These are phyloP conservation scores for Oenanthe javanica DNA, from an alignment of 140 eudicot genomes.

Conservation along the genomic window DNA sequence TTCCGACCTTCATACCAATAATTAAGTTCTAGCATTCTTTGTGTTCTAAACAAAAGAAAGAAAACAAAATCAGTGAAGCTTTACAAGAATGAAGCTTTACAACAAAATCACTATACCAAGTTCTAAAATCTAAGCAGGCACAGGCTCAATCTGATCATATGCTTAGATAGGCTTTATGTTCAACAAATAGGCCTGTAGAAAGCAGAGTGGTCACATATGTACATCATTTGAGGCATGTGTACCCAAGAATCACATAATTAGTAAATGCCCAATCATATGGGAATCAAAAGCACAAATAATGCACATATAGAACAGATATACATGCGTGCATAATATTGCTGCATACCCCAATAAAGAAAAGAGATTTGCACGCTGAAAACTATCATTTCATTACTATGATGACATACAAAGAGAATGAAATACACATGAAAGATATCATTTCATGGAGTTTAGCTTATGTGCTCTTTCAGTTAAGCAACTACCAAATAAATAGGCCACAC, in stretches of 20 bases:
- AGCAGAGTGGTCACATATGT: not conserved
- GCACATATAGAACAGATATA: not conserved
- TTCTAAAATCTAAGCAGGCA: not conserved
- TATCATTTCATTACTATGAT: not conserved
- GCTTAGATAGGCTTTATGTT: no score
- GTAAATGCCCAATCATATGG: not conserved
- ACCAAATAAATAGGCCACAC: not conserved
- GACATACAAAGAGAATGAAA: not conserved
- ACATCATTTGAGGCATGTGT: not conserved
- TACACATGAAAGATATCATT: not conserved
- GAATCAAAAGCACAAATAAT: not conserved
- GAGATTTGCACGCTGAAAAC: not conserved
- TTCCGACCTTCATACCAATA: slow-evolving; percentile 36
- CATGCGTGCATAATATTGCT: not conserved
- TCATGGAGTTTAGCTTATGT: no score
- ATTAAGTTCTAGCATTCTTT: slow-evolving; percentile 46
- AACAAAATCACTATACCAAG: not conserved
- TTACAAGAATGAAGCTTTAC: not conserved
- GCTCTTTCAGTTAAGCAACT: not conserved
- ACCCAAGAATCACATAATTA: not conserved
- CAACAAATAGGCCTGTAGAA: not conserved
- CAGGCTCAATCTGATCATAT: not conserved
- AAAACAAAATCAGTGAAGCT: not conserved
- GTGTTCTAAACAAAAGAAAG: slow-evolving; percentile 33
- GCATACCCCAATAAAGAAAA: not conserved